Base-by-base conservation (phyloP, 768 basidiomycete species). In the Mycena chlorophos region DNA sequence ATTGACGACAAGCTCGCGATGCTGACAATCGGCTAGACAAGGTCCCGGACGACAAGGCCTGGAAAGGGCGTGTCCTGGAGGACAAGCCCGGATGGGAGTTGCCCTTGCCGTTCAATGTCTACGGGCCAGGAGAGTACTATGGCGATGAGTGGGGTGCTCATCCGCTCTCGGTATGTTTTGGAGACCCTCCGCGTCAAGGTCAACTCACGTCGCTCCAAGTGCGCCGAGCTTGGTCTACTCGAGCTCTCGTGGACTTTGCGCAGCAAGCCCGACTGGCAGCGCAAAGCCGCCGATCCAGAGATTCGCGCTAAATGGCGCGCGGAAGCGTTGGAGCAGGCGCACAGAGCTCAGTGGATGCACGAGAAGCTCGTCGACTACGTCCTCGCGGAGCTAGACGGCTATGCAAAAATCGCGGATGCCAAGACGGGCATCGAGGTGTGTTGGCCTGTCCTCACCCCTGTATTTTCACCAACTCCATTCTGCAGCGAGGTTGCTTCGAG, bases 351-450 rank as follows among this genome's bases (percentile, higher is more conserved):
- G 3, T 1, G 37, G 23, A 14, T 51, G 42, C n/a, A n/a, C 39
- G 49, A 60, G 37, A 48, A 34, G 17, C 37, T 63, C 54, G 22
- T 65, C 38, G 55, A 62, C 45, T 62, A 63, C 46, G 62, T 62
- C 14, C 47, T 65, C 39, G 42, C 20, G 12, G 64, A 65, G 48
- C 45, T 67, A 28, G 54, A 65, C 13, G 55, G 38, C 3, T 67
- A 63, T 52, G 60, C 55, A 12, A 19, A 31, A 19, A 48, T 65
- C 22, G 46, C 55, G 16, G 59, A 65, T 45, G 51, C 49, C 12
- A 20, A 49, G 16, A 58, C 60, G 43, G 66, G 63, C 16, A 61
- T 63, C 29, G 56, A 65, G 46, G 57, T 64, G 22, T 5, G 56
- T 20, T 19, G 22, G 2, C 25, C 10, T 16, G 5, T 34, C 17